phyloP scores from a whole-genome alignment of 2,329 filamentous ascomycete species.

The Cladosporium sp. region DNA sequence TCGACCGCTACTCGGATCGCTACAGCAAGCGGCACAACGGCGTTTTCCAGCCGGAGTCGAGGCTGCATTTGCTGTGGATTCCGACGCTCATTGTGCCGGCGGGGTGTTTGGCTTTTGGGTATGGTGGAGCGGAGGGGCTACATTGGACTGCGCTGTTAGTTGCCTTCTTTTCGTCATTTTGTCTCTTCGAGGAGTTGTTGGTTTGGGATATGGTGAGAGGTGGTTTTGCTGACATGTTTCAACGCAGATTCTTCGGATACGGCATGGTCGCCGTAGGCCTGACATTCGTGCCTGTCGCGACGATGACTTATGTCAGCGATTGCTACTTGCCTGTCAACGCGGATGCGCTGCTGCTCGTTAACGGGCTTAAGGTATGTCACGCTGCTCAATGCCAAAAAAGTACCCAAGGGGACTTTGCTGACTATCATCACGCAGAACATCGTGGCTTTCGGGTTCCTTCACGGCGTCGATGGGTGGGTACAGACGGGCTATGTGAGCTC shows the following conservation, averaged over 20 bases:
- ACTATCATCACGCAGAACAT: constrained; percentile 40
- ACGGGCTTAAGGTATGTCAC: constrained; percentile 36
- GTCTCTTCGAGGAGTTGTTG: too few relatives aligned
- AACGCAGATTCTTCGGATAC: constrained; percentile 45
- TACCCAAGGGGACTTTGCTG: not conserved
- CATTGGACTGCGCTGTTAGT: constrained; percentile 41
- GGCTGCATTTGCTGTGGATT: constrained; percentile 46
- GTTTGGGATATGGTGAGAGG: too few relatives aligned
- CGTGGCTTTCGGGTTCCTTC: constrained; percentile 52
- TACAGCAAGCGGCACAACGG: constrained; percentile 45
- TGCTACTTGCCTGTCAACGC: constrained; percentile 42
- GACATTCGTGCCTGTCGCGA: constrained; percentile 47
- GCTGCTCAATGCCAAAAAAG: not conserved
- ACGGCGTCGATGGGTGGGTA: constrained; percentile 50
- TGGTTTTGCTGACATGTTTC: not conserved
- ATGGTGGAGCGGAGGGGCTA: constrained; percentile 45
- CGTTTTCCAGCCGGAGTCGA: constrained; percentile 50
- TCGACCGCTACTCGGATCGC: constrained; percentile 48
- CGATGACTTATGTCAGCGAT: constrained; percentile 50
- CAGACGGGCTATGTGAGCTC: constrained; percentile 39
- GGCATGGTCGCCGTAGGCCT: constrained; percentile 50
- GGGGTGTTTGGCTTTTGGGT: constrained; percentile 50
- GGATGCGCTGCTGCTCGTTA: constrained; percentile 42
- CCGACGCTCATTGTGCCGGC: constrained; percentile 46
- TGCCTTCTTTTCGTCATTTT: too few relatives aligned